Base-by-base conservation (phyloP, 2,329 filamentous ascomycete genomes). In the Mariannaea elegans region DNA sequence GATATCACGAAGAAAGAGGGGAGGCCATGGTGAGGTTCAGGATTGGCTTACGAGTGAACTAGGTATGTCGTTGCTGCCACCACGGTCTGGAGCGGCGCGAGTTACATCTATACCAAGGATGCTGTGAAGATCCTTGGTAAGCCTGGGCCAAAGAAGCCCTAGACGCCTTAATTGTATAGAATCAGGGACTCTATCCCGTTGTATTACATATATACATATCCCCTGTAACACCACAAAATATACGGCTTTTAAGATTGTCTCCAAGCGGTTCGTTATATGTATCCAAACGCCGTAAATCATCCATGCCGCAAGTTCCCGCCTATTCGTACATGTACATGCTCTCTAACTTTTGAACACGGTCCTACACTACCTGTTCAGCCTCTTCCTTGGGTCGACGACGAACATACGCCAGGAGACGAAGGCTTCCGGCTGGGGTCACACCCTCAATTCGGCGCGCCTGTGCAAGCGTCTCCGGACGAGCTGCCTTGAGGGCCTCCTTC, bases 21-120 rank as follows among this genome's bases (percentile, higher is more conserved):
- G 12, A 23, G 7, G 3, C 3, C 6, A 12, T 10, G 14, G 13
- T n/a, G n/a, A 6, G 9, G 6, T 27, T 9, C n/a, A 38, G 7
- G 24, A 19, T 44, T 55, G 23, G 48, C 53, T 66, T n/a, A 62
- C 27, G 24, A 62, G 56, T 49, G 23, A 18, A 12, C 67, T 66
- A 94, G 92, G 72, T 94, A 92, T 68, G 77, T 96, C 13, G 94
- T 99, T 3, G 94, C 93, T 1, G 86, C 84, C 0, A 99, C 95
- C 4, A 99, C 95, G 0, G 78, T 97, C 6, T 98, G 94, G 92
- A 97, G 93, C 63, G 95, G 95, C 7, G 82, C 94, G 13, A 97
- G 94, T 75, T 99, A 99, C 74, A 83, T 97, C 7, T 96, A 90
- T 74, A 92, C 88, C 66, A 97, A 95, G 75, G 90, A 97, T 69